Evolutionary conservation across 2,329 filamentous ascomycete species (phyloP).

Genomic region (Chrysoporthe puriensis): DNA sequence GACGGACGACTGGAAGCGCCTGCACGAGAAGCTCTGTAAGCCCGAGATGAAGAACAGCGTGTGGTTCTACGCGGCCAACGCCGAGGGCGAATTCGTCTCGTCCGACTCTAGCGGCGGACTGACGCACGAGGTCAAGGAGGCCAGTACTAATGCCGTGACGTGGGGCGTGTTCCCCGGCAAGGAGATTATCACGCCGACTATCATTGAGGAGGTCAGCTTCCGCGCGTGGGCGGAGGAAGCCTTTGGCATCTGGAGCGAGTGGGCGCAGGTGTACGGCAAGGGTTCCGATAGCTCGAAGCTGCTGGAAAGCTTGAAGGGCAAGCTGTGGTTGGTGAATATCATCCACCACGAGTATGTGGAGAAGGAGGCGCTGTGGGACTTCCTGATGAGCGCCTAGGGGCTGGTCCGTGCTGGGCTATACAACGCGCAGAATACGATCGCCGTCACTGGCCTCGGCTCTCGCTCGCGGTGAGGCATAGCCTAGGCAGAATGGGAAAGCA

Average conservation of each 20-base stretch:
- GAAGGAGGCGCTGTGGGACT: slow-evolving; percentile 71
- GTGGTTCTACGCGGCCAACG: slow-evolving; percentile 87
- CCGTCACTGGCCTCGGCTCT: background rate
- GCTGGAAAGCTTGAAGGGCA: slow-evolving; percentile 67
- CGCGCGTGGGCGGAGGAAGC: slow-evolving; percentile 94
- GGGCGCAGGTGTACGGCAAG: slow-evolving; percentile 80
- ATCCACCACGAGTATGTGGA: slow-evolving; percentile 82
- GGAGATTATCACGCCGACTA: slow-evolving; percentile 94
- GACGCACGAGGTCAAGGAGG: slow-evolving; percentile 37
- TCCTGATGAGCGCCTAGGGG: slow-evolving; percentile 49
- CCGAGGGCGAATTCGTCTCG: slow-evolving; percentile 75
- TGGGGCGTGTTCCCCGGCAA: slow-evolving; percentile 96
- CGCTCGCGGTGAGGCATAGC: background rate
- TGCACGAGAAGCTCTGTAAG: slow-evolving; percentile 65
- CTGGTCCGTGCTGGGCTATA: slow-evolving; percentile 2
- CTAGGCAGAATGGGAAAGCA: background rate
- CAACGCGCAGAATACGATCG: background rate
- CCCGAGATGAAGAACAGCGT: slow-evolving; percentile 67
- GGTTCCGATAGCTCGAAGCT: slow-evolving; percentile 72
- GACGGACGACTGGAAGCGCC: slow-evolving; percentile 67
- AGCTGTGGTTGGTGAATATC: slow-evolving; percentile 88
- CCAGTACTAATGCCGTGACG: slow-evolving; percentile 87
- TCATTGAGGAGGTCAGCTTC: slow-evolving; percentile 95
- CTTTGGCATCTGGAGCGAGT: slow-evolving; percentile 93
- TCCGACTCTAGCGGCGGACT: slow-evolving; percentile 54